phyloP scores from a whole-genome alignment of 2,329 filamentous ascomycete genomes.

The Paramyrothecium sp. region DNA sequence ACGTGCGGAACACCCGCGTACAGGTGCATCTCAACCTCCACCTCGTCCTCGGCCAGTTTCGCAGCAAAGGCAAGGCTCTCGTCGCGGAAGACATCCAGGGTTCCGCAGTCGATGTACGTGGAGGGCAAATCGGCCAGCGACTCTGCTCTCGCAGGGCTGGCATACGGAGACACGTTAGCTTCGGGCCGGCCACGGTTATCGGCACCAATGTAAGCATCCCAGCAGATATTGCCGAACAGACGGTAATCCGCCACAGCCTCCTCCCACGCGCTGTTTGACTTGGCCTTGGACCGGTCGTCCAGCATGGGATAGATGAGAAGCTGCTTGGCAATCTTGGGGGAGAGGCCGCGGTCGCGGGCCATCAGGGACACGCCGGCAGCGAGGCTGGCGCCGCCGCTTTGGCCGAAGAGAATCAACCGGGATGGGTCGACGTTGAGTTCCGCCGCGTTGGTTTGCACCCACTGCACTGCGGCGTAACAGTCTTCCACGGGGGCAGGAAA shows the following conservation, averaged over 20 bases:
- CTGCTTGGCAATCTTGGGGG: constrained; percentile 27
- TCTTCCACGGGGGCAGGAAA: constrained; percentile 35
- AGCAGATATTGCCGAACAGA: constrained; percentile 15
- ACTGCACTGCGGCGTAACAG: constrained; percentile 26
- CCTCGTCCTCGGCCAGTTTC: constrained; percentile 24
- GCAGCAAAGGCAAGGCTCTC: constrained; percentile 29
- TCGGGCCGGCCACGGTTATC: constrained; percentile 2
- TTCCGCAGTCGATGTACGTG: constrained; percentile 36
- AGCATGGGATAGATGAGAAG: constrained; percentile 33
- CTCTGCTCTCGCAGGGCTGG: constrained; percentile 18
- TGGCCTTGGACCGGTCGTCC: constrained; percentile 22
- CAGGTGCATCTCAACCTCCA: constrained; percentile 37
- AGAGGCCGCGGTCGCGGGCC: constrained; percentile 23
- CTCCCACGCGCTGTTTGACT: constrained; percentile 1
- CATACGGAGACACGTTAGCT: constrained; percentile 11
- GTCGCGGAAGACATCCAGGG: constrained; percentile 34
- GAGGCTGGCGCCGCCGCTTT: constrained; percentile 19
- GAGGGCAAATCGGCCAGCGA: constrained; percentile 26
- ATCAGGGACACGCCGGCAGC: constrained; percentile 35
- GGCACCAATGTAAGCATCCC: constrained; percentile 14
- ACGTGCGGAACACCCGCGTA: constrained; percentile 38
- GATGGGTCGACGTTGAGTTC: constrained; percentile 15
- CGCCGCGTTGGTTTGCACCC: constrained; percentile 17
- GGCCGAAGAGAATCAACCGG: constrained; percentile 16
- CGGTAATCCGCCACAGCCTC: constrained; percentile 13